Percentiles rank a stretch among this genome's conserved stretches.
Conservation (phyloP, 1,139 yeast genomes). For the Maudiozyma humilis region DNA sequence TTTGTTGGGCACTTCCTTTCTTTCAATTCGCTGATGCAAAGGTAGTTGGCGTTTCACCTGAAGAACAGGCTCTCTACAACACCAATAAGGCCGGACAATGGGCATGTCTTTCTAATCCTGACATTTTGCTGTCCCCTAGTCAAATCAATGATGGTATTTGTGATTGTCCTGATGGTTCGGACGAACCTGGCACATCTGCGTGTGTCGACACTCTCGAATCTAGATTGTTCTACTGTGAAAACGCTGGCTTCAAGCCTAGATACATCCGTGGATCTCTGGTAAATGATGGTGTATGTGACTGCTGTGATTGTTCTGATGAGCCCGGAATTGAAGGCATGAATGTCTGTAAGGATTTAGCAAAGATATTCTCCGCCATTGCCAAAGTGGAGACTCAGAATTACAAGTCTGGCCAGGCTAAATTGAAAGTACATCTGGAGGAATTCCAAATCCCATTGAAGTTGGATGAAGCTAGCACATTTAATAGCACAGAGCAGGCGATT, state of each 20-base stretch:
- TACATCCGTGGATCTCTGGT: constrained; percentile 51
- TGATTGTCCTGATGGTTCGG: constrained; percentile 97
- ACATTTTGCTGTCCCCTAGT: constrained; percentile 46
- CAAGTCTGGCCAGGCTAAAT: constrained; percentile 23
- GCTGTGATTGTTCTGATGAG: constrained; percentile 97
- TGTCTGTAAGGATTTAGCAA: constrained; percentile 44
- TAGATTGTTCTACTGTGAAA: constrained; percentile 59
- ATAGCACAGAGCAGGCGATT: background rate
- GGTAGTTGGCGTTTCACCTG: constrained; percentile 23
- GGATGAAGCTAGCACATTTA: background rate
- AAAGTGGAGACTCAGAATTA: constrained; percentile 25
- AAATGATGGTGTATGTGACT: constrained; percentile 91
- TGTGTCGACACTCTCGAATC: constrained; percentile 39
- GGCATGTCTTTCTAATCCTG: constrained; percentile 62
- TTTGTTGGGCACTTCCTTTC: background rate
- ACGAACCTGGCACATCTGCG: constrained; percentile 93
- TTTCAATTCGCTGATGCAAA: background rate
- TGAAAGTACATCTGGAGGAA: constrained; percentile 22
- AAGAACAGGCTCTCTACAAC: constrained; percentile 40
- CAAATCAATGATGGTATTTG: constrained; percentile 84
- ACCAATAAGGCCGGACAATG: constrained; percentile 40
- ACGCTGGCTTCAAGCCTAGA: constrained; percentile 57
- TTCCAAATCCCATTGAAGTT: constrained; percentile 17
- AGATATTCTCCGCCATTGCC: constrained; percentile 31
- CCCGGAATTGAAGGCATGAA: constrained; percentile 38